A percentile compares a stretch with the other conserved stretches of the same genome.
Evolutionary conservation across 1,284 basidiomycete genomes (phyloP).

Genomic region (Tylopilus orsonianus): DNA sequence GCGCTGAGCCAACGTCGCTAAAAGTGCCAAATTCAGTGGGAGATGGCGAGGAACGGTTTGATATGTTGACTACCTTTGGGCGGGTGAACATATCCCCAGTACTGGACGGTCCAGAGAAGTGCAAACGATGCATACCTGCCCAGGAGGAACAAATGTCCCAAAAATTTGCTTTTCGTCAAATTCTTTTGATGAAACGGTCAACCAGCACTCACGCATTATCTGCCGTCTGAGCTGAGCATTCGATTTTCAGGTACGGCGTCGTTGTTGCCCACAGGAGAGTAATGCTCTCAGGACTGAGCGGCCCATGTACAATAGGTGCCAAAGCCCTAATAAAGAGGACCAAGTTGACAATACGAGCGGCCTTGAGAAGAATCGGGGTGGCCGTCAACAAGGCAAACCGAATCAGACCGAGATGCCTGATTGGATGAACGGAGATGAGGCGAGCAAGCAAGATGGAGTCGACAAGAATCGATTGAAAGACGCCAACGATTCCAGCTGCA

Average conservation of each 20-base stretch:
- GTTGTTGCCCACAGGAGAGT: constrained; percentile 19
- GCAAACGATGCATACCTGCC: constrained; percentile 23
- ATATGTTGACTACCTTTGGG: too few relatives aligned
- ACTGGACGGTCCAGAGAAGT: constrained; percentile 28
- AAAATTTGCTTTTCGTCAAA: too few relatives aligned
- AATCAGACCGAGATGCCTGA: constrained; percentile 11
- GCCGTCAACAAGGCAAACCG: constrained; percentile 18
- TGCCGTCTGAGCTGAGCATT: constrained; percentile 33
- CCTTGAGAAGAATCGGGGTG: constrained; percentile 29
- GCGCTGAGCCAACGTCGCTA: constrained; percentile 25
- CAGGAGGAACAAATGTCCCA: not conserved
- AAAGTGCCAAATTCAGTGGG: too few relatives aligned
- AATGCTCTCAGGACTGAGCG: constrained; percentile 12
- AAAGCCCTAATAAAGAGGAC: constrained; percentile 25
- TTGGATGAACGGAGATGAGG: constrained; percentile 30
- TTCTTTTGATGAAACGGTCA: too few relatives aligned
- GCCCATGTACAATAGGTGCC: constrained; percentile 15
- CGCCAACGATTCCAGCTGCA: constrained; percentile 31
- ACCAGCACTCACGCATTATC: constrained; percentile 30
- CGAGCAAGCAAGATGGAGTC: constrained; percentile 33
- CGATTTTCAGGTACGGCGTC: constrained; percentile 35
- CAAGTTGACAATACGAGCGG: constrained; percentile 25
- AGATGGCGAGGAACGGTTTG: too few relatives aligned
- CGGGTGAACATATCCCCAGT: constrained; percentile 3
- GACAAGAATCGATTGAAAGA: constrained; percentile 34